Evolutionary conservation across 176 grass and related monocot genomes (phyloP).

Genomic region (Tillandsia fasciculata): DNA sequence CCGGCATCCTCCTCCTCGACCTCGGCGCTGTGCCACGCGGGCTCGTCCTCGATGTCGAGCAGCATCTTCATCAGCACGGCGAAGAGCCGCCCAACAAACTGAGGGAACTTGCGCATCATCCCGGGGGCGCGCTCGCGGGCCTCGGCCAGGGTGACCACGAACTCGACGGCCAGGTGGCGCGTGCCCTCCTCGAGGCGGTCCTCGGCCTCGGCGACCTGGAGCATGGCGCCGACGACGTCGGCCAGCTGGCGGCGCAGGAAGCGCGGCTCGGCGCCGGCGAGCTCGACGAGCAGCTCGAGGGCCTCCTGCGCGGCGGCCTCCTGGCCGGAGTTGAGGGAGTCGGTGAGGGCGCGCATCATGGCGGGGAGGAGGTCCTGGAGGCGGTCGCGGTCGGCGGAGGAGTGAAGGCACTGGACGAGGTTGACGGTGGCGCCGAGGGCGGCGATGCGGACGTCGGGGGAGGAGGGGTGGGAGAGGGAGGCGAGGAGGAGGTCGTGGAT

Average conservation of each 20-base stretch:
- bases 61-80: conserved; percentile 97
- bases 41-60: conserved; percentile 89
- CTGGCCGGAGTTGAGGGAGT: conserved; percentile 77
- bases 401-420: conserved; percentile 77
- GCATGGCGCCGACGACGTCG: conserved; percentile 86
- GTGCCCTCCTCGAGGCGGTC: conserved; percentile 77
- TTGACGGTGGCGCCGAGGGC: conserved; percentile 64
- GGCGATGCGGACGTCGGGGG: conserved; percentile 82
- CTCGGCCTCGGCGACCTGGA: conserved; percentile 65
- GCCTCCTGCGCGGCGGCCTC: conserved; percentile 92
- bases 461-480: conserved; percentile 57
- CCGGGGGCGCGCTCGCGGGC: conserved; percentile 84
- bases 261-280: conserved; percentile 73
- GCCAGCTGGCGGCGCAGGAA: conserved; percentile 79
- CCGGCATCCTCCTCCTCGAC: conserved; percentile 87
- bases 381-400: conserved; percentile 59
- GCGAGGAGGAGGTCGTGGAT: conserved; percentile 67
- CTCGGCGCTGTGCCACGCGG: conserved; percentile 74
- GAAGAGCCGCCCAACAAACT: conserved; percentile 87
- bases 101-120: conserved; percentile 90
- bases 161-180: conserved; percentile 79
- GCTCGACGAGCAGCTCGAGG: conserved; percentile 82
- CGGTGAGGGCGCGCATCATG: conserved; percentile 85
- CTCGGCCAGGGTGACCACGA: conserved; percentile 87
- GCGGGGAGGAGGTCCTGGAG: conserved; percentile 77